Base-by-base conservation (phyloP, 805 yeast genomes). In the Metschnikowia dekortorum region DNA sequence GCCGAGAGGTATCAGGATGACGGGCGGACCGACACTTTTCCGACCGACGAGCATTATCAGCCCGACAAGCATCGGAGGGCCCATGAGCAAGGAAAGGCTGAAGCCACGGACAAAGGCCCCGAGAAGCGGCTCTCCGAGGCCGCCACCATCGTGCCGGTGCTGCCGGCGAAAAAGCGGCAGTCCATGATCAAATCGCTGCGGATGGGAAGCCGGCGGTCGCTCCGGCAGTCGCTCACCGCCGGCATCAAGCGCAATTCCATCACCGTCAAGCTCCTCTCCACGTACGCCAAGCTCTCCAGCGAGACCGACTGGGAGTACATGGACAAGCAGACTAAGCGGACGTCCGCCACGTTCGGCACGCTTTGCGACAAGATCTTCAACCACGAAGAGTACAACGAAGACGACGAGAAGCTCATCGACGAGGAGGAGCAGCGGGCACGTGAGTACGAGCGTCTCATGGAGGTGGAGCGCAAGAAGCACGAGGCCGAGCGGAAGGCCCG, bases 261-360 rank as follows among this genome's bases (percentile, higher is more conserved):
- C 40, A 85, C 92, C 0, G 73, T 88, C 39, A 85, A 83, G 60
- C 65, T 86, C 53, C 76, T 86, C 52, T 79, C 89, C 0, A 82
- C 89, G 0, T 86, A 86, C 65, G 89, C 92, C 33, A 84, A 82
- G 61, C 68, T 86, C 53, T 76, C 88, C 3, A 76, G 76, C 42
- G 85, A 82, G 50, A 74, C 78, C 39, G 86, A 82, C 53, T 81
- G 88, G 82, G 86, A 82, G 58, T 79, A 79, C 58, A 79, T 85
- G 66, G 87, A 84, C 59, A 82, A 79, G 59, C 88, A 83, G 63
- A 83, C 89, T 6, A 84, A 80, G 66, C 76, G 94, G 66, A 84
- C 91, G 1, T 82, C 88, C 35, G 83, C 88, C 13, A 87, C 86
- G 54, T 86, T 86, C 71, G 94, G 90, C 10, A 79, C 86, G 2